These are phyloP conservation scores for Nicotiana tabacum DNA, from an alignment of 257 asterid genomes.

Conservation along the genomic window DNA sequence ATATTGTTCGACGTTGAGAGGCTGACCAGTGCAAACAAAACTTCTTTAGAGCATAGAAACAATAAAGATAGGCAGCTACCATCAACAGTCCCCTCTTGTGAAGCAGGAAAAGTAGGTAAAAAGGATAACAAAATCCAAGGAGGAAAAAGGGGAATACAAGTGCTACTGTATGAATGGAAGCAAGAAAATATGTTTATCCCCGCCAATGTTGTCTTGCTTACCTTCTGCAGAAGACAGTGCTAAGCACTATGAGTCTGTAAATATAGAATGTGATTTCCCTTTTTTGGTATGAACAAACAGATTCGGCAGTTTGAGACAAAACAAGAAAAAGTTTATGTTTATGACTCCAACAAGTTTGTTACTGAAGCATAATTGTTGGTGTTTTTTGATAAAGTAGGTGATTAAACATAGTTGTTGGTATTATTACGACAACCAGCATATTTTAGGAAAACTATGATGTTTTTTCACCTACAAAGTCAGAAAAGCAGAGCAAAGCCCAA, in stretches of 20 bases:
- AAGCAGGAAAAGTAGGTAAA: not conserved
- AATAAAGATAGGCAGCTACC: not conserved
- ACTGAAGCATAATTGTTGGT: not conserved
- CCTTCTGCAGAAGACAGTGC: not conserved
- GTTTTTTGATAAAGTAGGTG: not conserved
- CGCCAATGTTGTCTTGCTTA: not conserved
- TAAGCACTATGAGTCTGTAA: not conserved
- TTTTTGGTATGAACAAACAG: not conserved
- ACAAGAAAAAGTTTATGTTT: not conserved
- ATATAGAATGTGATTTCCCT: not conserved
- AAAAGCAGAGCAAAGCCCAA: not conserved
- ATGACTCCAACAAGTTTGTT: not conserved
- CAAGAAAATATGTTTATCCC: not conserved
- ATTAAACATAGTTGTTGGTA: not conserved
- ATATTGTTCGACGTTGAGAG: slow-evolving; percentile 78
- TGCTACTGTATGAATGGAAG: not conserved
- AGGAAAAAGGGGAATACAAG: not conserved
- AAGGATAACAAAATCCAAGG: not conserved
- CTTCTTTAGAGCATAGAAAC: slow-evolving; percentile 12
- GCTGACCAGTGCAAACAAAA: slow-evolving; percentile 44
- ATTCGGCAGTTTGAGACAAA: not conserved
- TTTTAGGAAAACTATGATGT: slow-evolving; percentile 2
- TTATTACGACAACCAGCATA: not conserved
- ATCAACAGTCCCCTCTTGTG: not conserved
- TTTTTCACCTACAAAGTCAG: not conserved